Percentiles rank a stretch among this genome's conserved stretches.
Evolutionary conservation across 805 yeast species (phyloP).

Genomic region (Ogataea henricii): DNA sequence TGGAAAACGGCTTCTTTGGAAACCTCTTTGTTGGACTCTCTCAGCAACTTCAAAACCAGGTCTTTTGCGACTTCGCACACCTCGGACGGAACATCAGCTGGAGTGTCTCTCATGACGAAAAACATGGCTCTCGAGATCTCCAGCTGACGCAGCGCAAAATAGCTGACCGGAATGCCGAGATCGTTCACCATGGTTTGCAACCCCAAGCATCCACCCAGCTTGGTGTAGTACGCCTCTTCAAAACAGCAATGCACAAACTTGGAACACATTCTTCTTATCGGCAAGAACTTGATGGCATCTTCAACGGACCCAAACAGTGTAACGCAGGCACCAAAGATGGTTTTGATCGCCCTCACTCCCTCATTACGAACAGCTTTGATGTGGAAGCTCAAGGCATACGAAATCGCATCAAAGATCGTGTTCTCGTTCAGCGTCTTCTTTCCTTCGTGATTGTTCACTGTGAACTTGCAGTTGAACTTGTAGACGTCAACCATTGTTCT

Average conservation of each 20-base stretch:
- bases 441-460: constrained; percentile 81
- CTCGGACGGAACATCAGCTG: constrained; percentile 80
- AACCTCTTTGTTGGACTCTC: constrained; percentile 63
- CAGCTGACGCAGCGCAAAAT: constrained; percentile 77
- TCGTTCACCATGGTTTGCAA: constrained; percentile 71
- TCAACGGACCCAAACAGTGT: constrained; percentile 68
- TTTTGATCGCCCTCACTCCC: constrained; percentile 67
- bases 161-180: constrained; percentile 62
- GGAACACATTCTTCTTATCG: constrained; percentile 73
- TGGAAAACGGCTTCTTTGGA: constrained; percentile 63
- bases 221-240: constrained; percentile 82
- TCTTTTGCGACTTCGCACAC: constrained; percentile 73
- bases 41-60: constrained; percentile 63
- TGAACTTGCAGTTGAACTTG: constrained; percentile 67
- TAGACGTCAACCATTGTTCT: constrained; percentile 69
- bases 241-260: constrained; percentile 89
- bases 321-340: constrained; percentile 61
- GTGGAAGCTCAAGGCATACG: constrained; percentile 79
- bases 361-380: constrained; percentile 66
- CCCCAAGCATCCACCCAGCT: constrained; percentile 88
- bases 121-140: constrained; percentile 85
- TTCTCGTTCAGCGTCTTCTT: constrained; percentile 66
- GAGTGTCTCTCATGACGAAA: constrained; percentile 87
- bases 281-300: constrained; percentile 68
- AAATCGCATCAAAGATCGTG: constrained; percentile 71